Evolutionary conservation across 2,329 filamentous ascomycete genomes (phyloP), one percentile per base, ranked within the genome.

Genomic region (Aspergillus persii): DNA sequence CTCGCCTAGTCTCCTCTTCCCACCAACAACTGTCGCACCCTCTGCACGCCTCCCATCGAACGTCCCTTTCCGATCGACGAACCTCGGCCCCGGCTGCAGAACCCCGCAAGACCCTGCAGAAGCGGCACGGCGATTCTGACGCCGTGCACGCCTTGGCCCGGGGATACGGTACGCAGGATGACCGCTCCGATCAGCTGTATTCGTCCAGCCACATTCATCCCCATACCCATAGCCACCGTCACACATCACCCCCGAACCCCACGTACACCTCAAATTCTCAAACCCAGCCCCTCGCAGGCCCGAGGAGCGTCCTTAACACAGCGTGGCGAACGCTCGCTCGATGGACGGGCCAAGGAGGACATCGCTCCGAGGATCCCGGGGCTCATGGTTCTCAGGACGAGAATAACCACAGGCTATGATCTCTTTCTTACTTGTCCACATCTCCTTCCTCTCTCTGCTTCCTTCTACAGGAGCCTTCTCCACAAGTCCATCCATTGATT

Each of bases 71-170:
- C 11, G 54, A 54, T 52, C 69, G 68, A 47, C 65, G 67, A 33
- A 67, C 67, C 15, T 74, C 73, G 2, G 64, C 68, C 12, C 65
- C 73, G 0, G 63, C 66, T 8, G 58, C 66, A 18, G 65, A 65
- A 8, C 48, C 62, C 26, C 60, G 62, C 36, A 54, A 55, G 18
- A 53, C 66, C 12, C 63, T 63, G 27, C 67, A 63, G n/a, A 68
- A 66, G 36, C 63, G 61, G 49, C 63, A 62, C 11, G 53, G 53
- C 7, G 29, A 47, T 76, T 78, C 54, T 73, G 77, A 68, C 52
- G 50, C 63, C 54, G 23, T 61, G 61, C 46, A 44, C 11, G 23
- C 59, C 50, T 50, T 65, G 63, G 53, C 59, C 55, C 39, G 65
- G 57, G 59, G 63, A 63, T 73, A 73, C 53, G 69, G 68, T 48